These are phyloP conservation scores for Scytalidium lignicola DNA, from an alignment of 2,329 filamentous ascomycete species.

Conservation along the genomic window DNA sequence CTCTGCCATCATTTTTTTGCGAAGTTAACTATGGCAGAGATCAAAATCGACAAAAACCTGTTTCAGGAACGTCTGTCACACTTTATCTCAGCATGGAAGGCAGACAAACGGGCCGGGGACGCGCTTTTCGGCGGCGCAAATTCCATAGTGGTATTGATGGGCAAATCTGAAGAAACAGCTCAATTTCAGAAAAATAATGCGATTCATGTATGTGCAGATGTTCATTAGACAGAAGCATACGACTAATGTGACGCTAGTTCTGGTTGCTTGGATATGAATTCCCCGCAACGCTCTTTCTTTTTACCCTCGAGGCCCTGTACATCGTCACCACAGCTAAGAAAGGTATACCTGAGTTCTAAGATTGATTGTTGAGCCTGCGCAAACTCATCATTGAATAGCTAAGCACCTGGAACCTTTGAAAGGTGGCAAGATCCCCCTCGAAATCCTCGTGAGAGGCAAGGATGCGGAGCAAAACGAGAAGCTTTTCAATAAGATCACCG, in stretches of 20 bases:
- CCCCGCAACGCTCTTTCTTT: slow-evolving; percentile 87
- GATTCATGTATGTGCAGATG: slow-evolving; percentile 67
- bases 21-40: slow-evolving; percentile 53
- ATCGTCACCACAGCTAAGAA: slow-evolving; percentile 97
- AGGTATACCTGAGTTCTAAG: slow-evolving; percentile 47
- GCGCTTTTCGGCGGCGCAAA: slow-evolving; percentile 78
- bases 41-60: slow-evolving; percentile 88
- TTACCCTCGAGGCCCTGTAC: slow-evolving; percentile 83
- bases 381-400: slow-evolving; percentile 49
- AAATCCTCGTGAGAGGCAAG: slow-evolving; percentile 88
- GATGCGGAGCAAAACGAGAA: slow-evolving; percentile 88
- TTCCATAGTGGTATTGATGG: slow-evolving; percentile 86
- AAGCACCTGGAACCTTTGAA: slow-evolving; percentile 91
- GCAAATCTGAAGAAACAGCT: slow-evolving; percentile 85
- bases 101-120: slow-evolving; percentile 85
- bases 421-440: slow-evolving; percentile 85
- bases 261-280: slow-evolving; percentile 99
- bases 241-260: slow-evolving; percentile 53
- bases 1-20: not conserved
- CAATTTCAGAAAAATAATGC: slow-evolving; percentile 95
- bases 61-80: slow-evolving; percentile 92
- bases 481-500: slow-evolving; percentile 77
- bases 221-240: not conserved
- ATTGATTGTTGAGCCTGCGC: not conserved
- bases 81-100: slow-evolving; percentile 90